Percentiles rank a stretch among this genome's conserved stretches.
These are phyloP conservation scores for Auriscalpium orientale DNA, from an alignment of 768 basidiomycete genomes.

Conservation along the genomic window DNA sequence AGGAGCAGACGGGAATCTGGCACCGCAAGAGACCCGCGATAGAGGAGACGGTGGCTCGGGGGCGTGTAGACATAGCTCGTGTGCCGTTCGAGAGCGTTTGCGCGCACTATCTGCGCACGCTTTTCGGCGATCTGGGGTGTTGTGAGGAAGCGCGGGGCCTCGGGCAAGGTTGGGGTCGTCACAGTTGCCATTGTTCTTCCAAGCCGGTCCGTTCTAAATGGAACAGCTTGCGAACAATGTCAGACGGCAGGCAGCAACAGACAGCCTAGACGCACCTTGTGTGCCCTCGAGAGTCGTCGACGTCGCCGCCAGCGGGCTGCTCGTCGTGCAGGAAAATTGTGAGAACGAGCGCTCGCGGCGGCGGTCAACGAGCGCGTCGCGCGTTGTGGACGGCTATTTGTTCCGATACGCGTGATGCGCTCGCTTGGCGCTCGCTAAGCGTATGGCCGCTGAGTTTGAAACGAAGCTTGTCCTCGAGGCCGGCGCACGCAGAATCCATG, in stretches of 20 bases:
- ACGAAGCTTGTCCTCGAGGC: background rate
- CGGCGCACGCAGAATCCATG: background rate
- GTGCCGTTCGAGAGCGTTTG: constrained; percentile 12
- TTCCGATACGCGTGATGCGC: background rate
- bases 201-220: background rate
- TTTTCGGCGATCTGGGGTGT: constrained; percentile 4
- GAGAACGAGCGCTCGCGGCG: background rate
- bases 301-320: no score
- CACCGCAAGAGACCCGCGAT: constrained; percentile 66
- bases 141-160: background rate
- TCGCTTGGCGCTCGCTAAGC: background rate
- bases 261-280: no score
- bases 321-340: no score
- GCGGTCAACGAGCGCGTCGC: background rate
- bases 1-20: constrained; percentile 66
- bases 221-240: background rate
- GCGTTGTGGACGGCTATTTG: background rate
- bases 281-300: no score
- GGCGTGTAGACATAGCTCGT: constrained; percentile 23
- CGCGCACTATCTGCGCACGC: background rate
- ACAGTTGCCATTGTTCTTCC: background rate
- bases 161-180: background rate
- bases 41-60: constrained; percentile 49
- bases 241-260: no score
- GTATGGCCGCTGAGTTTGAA: background rate